These are phyloP conservation scores for Raphanus raphanistrum DNA, from an alignment of 345 rosid genomes.

Conservation along the genomic window DNA sequence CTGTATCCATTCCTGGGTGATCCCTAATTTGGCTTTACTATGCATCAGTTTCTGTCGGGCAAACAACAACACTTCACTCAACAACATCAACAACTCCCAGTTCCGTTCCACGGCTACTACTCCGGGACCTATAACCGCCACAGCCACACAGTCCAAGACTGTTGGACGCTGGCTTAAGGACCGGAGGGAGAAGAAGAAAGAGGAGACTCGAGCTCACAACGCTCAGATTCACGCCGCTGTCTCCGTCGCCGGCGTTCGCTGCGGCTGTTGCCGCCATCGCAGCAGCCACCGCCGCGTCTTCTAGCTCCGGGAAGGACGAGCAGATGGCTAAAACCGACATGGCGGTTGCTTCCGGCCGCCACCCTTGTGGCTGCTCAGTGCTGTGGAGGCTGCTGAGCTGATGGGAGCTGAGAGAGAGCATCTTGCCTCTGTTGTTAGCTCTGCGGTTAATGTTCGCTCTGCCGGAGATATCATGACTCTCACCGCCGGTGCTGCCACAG, in stretches of 20 bases:
- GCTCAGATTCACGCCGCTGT: conserved; percentile 88
- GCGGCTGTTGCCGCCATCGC: conserved; percentile 86
- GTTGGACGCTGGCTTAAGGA: conserved; percentile 87
- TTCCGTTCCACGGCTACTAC: conserved; percentile 45
- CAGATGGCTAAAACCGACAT: conserved; percentile 77
- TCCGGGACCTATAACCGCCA: conserved; percentile 32
- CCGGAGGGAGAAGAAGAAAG: conserved; percentile 83
- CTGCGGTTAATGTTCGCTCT: conserved; percentile 77
- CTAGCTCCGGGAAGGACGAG: conserved; percentile 69
- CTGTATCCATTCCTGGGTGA: conserved; percentile 13
- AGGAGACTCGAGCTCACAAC: conserved; percentile 71
- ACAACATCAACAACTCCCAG: conserved; percentile 32
- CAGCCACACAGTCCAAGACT: conserved; percentile 59
- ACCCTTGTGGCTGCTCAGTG: conserved; percentile 86
- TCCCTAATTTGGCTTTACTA: background rate
- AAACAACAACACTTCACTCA: conserved; percentile 46
- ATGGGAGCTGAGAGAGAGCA: conserved; percentile 92
- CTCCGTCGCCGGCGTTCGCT: conserved; percentile 81
- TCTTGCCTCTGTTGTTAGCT: conserved; percentile 66
- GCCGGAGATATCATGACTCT: conserved; percentile 84
- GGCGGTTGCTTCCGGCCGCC: conserved; percentile 90
- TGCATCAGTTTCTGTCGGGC: conserved; percentile 70
- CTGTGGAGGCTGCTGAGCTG: conserved; percentile 81
- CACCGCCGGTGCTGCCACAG: conserved; percentile 93
- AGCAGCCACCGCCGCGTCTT: conserved; percentile 71